Evolutionary conservation across 2,329 filamentous ascomycete species (phyloP).

Genomic region (Aspergillus felis): DNA sequence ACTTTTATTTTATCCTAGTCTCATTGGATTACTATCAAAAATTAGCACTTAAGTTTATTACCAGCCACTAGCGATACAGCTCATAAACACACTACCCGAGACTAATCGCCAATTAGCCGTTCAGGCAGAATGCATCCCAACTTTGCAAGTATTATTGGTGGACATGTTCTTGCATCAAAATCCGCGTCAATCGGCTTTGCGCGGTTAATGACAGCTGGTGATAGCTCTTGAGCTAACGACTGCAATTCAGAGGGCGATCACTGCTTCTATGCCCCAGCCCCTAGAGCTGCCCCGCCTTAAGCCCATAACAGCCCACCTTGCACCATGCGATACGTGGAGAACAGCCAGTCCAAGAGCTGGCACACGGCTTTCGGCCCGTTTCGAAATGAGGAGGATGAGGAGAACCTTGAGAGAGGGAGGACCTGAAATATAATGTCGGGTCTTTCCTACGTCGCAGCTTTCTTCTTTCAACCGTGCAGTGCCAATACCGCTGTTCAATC

Average conservation of each 20-base stretch:
- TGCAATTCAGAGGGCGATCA: not conserved
- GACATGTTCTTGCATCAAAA: not conserved
- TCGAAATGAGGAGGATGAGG: not conserved
- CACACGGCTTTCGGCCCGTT: not conserved
- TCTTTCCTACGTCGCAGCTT: not conserved
- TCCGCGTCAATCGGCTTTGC: not conserved
- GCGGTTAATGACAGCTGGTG: not conserved
- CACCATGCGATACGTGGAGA: not conserved
- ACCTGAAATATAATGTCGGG: not conserved
- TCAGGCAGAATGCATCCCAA: slow-evolving; percentile 2
- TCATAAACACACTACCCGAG: not conserved
- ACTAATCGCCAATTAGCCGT: slow-evolving; percentile 1
- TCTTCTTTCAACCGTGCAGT: not conserved
- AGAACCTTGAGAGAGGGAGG: not conserved
- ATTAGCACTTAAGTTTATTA: not conserved
- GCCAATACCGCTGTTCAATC: not conserved
- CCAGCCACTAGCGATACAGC: not conserved
- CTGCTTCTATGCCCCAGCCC: not conserved
- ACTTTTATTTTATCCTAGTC: not conserved
- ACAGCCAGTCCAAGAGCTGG: not conserved
- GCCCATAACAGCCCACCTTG: not conserved
- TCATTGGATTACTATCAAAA: not conserved
- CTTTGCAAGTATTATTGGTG: not conserved
- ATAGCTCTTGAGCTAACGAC: not conserved
- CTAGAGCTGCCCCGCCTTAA: not conserved